Evolutionary conservation across 352 stramenopile species (phyloP).

Genomic region (Pseudoperonospora humuli): DNA sequence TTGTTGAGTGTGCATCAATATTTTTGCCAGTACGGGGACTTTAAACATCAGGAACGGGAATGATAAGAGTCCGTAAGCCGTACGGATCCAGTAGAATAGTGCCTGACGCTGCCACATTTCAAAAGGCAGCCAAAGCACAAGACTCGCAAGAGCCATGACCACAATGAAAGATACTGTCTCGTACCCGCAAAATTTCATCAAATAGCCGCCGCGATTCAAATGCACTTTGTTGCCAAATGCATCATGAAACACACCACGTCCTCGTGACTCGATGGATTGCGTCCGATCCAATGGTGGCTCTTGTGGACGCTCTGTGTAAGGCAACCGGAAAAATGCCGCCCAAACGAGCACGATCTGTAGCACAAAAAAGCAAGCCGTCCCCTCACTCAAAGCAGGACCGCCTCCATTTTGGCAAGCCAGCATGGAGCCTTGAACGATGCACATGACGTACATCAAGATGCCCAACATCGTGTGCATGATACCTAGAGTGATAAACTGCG

Average conservation of each 20-base stretch:
- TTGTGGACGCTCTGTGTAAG: conserved; percentile 63
- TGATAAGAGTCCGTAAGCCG: conserved; percentile 75
- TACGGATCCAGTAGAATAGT: conserved; percentile 85
- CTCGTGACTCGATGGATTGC: conserved; percentile 35
- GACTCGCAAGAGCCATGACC: conserved; percentile 50
- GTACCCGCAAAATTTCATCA: conserved; percentile 85
- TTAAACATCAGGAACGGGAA: conserved; percentile 87
- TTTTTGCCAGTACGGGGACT: conserved; percentile 71
- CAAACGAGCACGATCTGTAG: conserved; percentile 80
- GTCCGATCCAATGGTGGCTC: conserved; percentile 49
- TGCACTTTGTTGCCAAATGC: conserved; percentile 79
- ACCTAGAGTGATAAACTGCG: conserved; percentile 85
- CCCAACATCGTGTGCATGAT: conserved; percentile 63
- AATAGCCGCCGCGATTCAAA: conserved; percentile 68
- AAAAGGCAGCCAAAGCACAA: conserved; percentile 63
- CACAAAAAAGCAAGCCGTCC: conserved; percentile 76
- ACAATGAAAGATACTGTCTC: conserved; percentile 75
- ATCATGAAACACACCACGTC: conserved; percentile 52
- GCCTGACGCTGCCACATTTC: conserved; percentile 71
- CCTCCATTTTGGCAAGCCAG: conserved; percentile 45
- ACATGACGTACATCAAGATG: conserved; percentile 62
- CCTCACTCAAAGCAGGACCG: conserved; percentile 54
- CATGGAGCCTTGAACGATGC: conserved; percentile 54
- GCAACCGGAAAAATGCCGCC: conserved; percentile 77
- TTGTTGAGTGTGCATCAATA: conserved; percentile 73